Conservation (phyloP, 441 rosid species). For the Sinapis alba region DNA sequence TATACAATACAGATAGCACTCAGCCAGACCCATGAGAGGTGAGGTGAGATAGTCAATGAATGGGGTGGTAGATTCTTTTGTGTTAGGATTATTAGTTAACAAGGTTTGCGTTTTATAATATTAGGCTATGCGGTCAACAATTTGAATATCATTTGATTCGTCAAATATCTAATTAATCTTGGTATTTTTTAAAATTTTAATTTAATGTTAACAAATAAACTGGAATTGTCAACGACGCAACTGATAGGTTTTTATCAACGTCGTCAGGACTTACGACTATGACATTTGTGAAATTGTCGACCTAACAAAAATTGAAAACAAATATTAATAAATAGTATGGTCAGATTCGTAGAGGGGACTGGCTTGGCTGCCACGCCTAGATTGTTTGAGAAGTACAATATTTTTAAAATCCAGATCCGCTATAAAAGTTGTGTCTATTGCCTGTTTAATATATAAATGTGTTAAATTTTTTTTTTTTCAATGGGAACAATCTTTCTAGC, state of each 20-base stretch:
- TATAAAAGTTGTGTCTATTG: not conserved
- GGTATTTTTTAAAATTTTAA: too few species aligned
- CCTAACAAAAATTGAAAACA: not conserved
- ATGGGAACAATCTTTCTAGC: too few species aligned
- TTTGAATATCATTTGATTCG: not conserved
- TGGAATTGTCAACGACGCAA: not conserved
- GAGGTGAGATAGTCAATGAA: too few species aligned
- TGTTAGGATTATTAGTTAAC: not conserved
- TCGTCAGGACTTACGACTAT: conserved; percentile 15
- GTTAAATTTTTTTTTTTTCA: too few species aligned
- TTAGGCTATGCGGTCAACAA: not conserved
- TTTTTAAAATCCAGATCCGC: not conserved
- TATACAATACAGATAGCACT: not conserved
- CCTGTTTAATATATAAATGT: not conserved
- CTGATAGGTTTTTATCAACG: not conserved
- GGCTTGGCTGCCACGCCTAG: conserved; percentile 20
- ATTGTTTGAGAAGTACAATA: not conserved
- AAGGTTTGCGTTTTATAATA: not conserved
- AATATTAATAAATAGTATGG: not conserved
- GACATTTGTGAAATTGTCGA: not conserved
- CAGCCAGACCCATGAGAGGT: too few species aligned
- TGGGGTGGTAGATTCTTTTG: not conserved
- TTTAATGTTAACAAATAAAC: not conserved
- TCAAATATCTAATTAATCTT: not conserved
- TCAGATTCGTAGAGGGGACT: not conserved